Percentiles rank a stretch among this genome's conserved stretches.
phyloP scores from a whole-genome alignment of 2,329 filamentous ascomycete species.

The Colletotrichum sp. region DNA sequence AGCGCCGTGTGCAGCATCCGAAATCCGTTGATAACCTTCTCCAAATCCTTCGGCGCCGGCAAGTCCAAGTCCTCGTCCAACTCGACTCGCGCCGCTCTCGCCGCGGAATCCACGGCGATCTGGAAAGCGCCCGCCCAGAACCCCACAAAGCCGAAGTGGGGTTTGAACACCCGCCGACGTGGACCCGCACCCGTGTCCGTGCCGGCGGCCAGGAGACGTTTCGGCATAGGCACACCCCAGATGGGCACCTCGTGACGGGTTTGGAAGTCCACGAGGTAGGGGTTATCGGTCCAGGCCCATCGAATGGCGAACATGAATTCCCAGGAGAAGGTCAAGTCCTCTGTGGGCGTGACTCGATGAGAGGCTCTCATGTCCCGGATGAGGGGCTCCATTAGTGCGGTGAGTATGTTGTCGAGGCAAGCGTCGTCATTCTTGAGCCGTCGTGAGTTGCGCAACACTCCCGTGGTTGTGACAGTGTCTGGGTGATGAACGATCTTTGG shows the following conservation, averaged over 20 bases:
- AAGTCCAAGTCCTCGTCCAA: neutral
- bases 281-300: neutral
- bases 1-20: neutral
- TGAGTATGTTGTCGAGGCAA: neutral
- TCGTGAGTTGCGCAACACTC: accelerated
- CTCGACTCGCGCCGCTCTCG: neutral
- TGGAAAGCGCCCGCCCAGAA: neutral
- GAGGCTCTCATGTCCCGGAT: neutral
- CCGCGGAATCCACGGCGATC: neutral
- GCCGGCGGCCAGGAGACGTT: neutral
- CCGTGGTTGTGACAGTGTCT: too few species aligned
- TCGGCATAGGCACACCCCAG: neutral
- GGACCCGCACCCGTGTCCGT: neutral
- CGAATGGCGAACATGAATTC: neutral
- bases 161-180: neutral
- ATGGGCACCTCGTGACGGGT: neutral
- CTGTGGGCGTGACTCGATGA: neutral
- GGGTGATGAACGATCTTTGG: neutral
- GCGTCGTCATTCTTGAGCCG: neutral
- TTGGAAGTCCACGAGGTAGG: neutral
- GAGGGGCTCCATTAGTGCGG: neutral
- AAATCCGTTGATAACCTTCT: neutral
- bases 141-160: neutral
- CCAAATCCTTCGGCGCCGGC: neutral
- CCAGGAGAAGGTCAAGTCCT: neutral